phyloP scores from a whole-genome alignment of 257 asterid species.

The Solanum bulbocastanum region DNA sequence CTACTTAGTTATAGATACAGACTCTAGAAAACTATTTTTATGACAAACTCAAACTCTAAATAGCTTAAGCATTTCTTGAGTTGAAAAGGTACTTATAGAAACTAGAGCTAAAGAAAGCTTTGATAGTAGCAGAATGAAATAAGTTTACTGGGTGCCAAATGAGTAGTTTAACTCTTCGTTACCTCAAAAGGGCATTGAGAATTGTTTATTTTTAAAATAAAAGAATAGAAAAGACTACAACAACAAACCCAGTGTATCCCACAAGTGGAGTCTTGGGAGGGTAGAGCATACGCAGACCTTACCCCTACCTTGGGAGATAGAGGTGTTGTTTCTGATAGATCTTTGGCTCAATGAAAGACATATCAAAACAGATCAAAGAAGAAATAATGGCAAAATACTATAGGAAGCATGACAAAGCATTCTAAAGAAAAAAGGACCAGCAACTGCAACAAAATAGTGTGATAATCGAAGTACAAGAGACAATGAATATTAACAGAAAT shows the following conservation, averaged over 20 bases:
- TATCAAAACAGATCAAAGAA: background rate
- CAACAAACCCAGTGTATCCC: background rate
- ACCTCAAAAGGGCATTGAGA: background rate
- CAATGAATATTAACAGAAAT: background rate
- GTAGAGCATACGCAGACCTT: background rate
- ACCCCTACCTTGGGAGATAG: background rate
- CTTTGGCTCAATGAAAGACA: background rate
- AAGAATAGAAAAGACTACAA: background rate
- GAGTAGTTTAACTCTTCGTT: background rate
- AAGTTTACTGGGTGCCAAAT: background rate
- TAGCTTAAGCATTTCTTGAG: background rate
- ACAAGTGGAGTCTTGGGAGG: background rate
- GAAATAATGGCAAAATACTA: background rate
- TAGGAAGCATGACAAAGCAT: background rate
- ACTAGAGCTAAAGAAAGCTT: background rate
- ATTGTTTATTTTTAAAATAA: background rate
- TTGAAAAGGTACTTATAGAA: background rate
- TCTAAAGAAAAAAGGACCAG: background rate
- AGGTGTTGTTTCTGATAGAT: background rate
- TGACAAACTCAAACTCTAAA: background rate
- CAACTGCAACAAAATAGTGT: background rate
- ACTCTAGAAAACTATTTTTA: background rate
- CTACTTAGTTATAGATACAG: background rate
- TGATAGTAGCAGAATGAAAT: background rate
- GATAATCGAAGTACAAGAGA: background rate